A percentile compares a stretch with the other conserved stretches of the same genome.
phyloP scores from a whole-genome alignment of 306 rosid species.

The Pyrus communis region DNA sequence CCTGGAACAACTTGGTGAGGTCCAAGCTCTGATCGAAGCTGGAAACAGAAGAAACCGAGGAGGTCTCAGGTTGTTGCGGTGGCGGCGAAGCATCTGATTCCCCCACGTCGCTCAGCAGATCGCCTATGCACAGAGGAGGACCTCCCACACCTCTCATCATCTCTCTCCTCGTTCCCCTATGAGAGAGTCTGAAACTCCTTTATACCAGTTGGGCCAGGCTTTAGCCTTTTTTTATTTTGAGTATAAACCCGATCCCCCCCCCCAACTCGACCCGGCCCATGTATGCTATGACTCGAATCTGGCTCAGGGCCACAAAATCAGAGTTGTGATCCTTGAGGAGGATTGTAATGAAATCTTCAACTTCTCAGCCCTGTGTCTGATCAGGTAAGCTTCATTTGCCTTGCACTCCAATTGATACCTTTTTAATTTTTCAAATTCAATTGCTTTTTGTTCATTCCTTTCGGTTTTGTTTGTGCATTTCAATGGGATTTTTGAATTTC shows the following conservation, averaged over 20 bases:
- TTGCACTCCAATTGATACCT: neutral
- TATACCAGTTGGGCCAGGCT: neutral
- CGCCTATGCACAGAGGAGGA: conserved; percentile 81
- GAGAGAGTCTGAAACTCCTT: neutral
- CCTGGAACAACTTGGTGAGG: conserved; percentile 79
- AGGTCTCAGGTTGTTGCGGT: neutral
- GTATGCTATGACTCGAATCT: neutral
- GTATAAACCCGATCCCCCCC: neutral
- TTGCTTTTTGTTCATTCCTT: neutral
- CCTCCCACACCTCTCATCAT: conserved; percentile 83
- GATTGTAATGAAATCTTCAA: neutral
- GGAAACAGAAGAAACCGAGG: conserved; percentile 18
- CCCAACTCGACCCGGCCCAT: neutral
- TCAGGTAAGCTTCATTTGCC: neutral
- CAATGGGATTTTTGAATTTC: neutral
- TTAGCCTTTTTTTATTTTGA: neutral
- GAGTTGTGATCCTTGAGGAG: neutral
- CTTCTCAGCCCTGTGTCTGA: neutral
- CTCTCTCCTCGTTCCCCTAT: neutral
- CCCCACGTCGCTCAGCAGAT: conserved; percentile 78
- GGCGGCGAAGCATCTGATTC: conserved; percentile 30
- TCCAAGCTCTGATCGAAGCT: conserved; percentile 29
- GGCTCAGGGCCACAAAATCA: neutral
- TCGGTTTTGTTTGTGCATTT: neutral
- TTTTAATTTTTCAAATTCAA: neutral